phyloP scores from a whole-genome alignment of 768 basidiomycete species.

The Guyanaporus albipodus region DNA sequence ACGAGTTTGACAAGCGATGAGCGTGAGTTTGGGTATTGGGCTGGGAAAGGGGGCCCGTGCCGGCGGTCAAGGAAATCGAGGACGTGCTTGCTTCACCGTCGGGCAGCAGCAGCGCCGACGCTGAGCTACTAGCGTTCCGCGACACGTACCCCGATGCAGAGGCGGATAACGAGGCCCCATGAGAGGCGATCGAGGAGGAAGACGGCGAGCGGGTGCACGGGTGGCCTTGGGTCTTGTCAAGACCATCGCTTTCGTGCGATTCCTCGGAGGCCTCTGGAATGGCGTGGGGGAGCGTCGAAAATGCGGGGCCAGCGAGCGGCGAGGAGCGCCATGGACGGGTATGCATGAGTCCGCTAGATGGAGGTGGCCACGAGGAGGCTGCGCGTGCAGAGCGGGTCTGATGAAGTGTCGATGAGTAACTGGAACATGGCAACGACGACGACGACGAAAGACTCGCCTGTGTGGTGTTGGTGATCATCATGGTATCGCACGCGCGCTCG shows the following conservation, averaged over 20 bases:
- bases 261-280: conserved; percentile 23
- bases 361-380: conserved; percentile 4
- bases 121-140: conserved; percentile 8
- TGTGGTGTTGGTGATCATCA: too few relatives aligned
- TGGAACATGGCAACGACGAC: background rate
- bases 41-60: conserved; percentile 14
- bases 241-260: conserved; percentile 4
- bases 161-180: conserved; percentile 4
- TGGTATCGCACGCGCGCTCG: background rate
- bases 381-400: conserved; percentile 22
- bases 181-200: conserved; percentile 18
- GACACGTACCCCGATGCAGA: conserved; percentile 18
- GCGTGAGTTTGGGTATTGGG: conserved; percentile 1
- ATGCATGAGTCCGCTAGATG: conserved; percentile 3
- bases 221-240: background rate
- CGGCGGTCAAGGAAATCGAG: conserved; percentile 16
- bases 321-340: conserved; percentile 31
- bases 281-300: conserved; percentile 25
- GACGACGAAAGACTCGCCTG: conserved; percentile 12
- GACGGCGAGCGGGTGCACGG: conserved; percentile 11
- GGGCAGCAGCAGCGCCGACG: conserved; percentile 2
- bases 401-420: background rate
- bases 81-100: conserved; percentile 23
- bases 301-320: conserved; percentile 24
- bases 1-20: conserved; percentile 13